phyloP scores from a whole-genome alignment of 192 early-diverging fungal genomes.

The Backusella sp. region DNA sequence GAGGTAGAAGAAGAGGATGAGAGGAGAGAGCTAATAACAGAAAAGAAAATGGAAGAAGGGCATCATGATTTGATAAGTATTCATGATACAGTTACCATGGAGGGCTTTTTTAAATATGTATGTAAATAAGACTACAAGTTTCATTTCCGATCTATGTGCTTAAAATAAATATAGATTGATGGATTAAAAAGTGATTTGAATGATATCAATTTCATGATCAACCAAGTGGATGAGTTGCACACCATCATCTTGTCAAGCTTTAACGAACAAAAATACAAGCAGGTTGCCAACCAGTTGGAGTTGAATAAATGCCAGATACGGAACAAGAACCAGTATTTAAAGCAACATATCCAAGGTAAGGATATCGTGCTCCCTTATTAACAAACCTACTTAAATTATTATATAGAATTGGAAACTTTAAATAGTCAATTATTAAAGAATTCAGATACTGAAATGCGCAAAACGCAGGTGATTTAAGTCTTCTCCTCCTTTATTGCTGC shows the following conservation, averaged over 20 bases:
- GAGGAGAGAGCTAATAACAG: neutral
- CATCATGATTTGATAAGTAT: neutral
- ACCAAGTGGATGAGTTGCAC: neutral
- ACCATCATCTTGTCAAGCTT: neutral
- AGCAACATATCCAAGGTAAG: neutral
- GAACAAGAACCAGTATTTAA: neutral
- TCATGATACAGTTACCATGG: neutral
- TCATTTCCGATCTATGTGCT: neutral
- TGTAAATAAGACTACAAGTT: no score
- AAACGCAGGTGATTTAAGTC: neutral
- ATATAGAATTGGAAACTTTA: neutral
- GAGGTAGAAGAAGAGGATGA: neutral
- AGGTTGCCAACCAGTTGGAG: neutral
- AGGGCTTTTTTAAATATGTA: neutral
- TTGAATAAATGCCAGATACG: neutral
- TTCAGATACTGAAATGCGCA: conserved; percentile 14
- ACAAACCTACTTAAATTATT: no score
- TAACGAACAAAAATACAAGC: neutral
- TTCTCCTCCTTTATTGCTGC: no score
- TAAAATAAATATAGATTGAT: neutral
- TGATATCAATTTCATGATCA: neutral
- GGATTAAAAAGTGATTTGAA: neutral
- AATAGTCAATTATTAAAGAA: conserved; percentile 7
- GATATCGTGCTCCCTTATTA: no score
- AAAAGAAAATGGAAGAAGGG: neutral